Conservation (phyloP, 176 grass and related monocot genomes). For the Bonia amplexicaulis region DNA sequence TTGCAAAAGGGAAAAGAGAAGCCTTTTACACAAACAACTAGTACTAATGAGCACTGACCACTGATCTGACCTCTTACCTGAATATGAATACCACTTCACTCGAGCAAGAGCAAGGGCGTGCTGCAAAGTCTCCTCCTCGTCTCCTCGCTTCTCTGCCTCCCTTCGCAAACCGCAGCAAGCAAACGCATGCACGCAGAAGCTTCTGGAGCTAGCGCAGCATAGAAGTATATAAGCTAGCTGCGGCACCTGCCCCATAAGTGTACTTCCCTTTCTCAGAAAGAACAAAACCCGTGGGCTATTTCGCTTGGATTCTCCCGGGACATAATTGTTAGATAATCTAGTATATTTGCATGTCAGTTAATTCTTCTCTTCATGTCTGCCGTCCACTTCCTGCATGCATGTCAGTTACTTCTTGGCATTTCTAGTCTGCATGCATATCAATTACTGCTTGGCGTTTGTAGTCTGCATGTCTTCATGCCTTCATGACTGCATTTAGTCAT, state of each 20-base stretch:
- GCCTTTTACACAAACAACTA: neutral
- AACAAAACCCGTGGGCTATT: slow-evolving; percentile 32
- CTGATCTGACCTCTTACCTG: slow-evolving; percentile 15
- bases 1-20: neutral
- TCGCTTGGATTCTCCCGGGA: slow-evolving; percentile 19
- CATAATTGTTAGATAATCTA: too few species aligned
- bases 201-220: neutral
- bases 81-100: neutral
- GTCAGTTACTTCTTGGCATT: too few species aligned
- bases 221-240: neutral
- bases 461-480: too few species aligned
- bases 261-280: neutral
- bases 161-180: neutral
- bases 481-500: too few species aligned
- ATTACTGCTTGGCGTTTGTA: too few species aligned
- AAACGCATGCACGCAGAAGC: neutral
- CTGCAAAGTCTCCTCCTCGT: neutral
- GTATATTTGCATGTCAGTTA: too few species aligned
- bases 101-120: neutral
- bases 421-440: too few species aligned
- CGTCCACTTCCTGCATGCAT: too few species aligned
- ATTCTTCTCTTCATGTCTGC: too few species aligned
- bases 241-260: neutral
- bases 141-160: neutral
- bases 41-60: neutral